A percentile compares a stretch with the other conserved stretches of the same genome.
Conservation (phyloP, 163 green algal species). For the Prototheca wickerhamii region DNA sequence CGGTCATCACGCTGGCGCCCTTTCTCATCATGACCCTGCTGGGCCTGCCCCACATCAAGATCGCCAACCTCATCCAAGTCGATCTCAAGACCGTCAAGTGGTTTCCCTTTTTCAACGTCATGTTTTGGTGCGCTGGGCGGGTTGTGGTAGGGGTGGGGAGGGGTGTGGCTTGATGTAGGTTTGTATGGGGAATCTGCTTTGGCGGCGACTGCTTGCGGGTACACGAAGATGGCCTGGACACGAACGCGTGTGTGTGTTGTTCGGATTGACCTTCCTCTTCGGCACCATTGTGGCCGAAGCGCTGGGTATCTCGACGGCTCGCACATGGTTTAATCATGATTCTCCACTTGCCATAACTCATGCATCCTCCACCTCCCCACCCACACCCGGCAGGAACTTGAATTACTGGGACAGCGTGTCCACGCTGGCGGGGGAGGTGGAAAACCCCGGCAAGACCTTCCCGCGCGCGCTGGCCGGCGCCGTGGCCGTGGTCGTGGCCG, state of each 20-base stretch:
- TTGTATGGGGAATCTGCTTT: no score
- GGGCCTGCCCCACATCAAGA: constrained; percentile 31
- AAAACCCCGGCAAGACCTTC: constrained; percentile 67
- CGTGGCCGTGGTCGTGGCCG: constrained; percentile 66
- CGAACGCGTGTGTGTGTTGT: no score
- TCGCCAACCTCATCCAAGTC: constrained; percentile 27
- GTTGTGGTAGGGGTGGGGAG: not conserved
- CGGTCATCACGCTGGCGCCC: constrained; percentile 70
- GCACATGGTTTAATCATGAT: no score
- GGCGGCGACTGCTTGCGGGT: no score
- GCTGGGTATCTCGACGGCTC: no score
- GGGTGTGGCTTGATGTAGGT: not conserved
- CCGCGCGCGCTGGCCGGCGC: constrained; percentile 69
- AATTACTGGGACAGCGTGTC: constrained; percentile 93
- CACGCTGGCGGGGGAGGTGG: constrained; percentile 83
- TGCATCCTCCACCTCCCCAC: not conserved
- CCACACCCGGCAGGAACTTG: constrained; percentile 65
- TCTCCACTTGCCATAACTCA: not conserved
- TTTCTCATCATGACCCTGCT: constrained; percentile 73
- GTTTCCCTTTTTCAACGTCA: constrained; percentile 77
- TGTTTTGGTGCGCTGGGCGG: constrained; percentile 72
- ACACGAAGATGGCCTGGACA: no score
- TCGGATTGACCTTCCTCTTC: no score
- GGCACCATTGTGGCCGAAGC: no score
- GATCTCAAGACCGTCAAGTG: constrained; percentile 55